A percentile compares a stretch with the other conserved stretches of the same genome.
These are phyloP conservation scores for Carex kokanica DNA, from an alignment of 176 grass and related monocot species.

Conservation along the genomic window DNA sequence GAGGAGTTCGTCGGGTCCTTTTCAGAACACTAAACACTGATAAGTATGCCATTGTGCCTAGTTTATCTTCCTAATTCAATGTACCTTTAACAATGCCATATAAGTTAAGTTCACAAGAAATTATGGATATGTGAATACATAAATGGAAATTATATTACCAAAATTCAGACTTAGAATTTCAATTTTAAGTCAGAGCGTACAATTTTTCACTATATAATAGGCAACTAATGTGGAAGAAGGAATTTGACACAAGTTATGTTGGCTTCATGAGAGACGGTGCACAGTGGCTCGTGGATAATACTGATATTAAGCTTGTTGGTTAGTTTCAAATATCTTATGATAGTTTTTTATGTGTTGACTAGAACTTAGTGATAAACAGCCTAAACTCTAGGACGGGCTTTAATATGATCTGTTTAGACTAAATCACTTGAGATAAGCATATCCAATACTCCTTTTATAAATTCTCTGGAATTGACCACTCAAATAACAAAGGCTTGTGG, in stretches of 20 bases:
- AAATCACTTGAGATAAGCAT: background rate
- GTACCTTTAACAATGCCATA: background rate
- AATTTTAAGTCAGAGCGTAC: background rate
- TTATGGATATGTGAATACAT: background rate
- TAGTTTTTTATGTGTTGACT: background rate
- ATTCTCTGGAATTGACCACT: background rate
- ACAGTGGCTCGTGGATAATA: conserved; percentile 84
- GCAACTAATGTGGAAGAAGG: conserved; percentile 82
- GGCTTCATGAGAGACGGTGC: conserved; percentile 87
- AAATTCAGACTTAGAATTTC: background rate
- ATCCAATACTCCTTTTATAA: background rate
- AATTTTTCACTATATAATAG: conserved; percentile 21
- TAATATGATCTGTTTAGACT: background rate
- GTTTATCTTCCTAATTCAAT: background rate
- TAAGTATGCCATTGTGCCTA: conserved; percentile 32
- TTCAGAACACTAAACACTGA: conserved; percentile 78
- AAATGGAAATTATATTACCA: background rate
- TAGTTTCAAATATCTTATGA: conserved; percentile 20
- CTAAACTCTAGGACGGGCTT: background rate
- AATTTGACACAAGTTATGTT: conserved; percentile 71
- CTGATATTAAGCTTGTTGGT: conserved; percentile 80
- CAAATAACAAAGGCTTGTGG: background rate
- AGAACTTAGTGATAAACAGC: background rate
- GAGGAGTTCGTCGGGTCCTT: conserved; percentile 66
- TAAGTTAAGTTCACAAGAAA: background rate